These are phyloP conservation scores for Fusarium protoensiforme DNA, from an alignment of 2,329 filamentous ascomycete genomes.

Conservation along the genomic window DNA sequence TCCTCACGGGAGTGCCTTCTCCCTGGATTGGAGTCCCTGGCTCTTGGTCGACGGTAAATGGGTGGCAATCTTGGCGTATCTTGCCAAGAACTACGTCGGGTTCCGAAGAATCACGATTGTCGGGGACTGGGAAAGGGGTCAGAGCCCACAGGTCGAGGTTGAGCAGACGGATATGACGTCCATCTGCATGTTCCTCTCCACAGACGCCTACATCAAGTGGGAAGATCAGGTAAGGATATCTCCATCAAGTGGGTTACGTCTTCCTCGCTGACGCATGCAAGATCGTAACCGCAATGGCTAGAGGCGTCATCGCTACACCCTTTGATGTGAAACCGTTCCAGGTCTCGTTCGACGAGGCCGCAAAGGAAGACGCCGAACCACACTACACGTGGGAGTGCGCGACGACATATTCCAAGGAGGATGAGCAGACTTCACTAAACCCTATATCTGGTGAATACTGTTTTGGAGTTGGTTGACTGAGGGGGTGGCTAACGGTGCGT, in stretches of 20 bases:
- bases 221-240: slow-evolving; percentile 59
- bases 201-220: slow-evolving; percentile 67
- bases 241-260: fast-evolving
- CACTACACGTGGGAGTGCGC: slow-evolving; percentile 59
- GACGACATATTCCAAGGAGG: slow-evolving; percentile 56
- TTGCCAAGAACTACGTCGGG: slow-evolving; percentile 63
- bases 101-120: slow-evolving; percentile 62
- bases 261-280: slow-evolving; percentile 38
- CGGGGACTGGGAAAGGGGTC: slow-evolving; percentile 47
- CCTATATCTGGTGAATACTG: slow-evolving; percentile 30
- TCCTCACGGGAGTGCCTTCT: slow-evolving; percentile 61
- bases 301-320: slow-evolving; percentile 66
- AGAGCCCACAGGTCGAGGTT: slow-evolving; percentile 52
- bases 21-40: slow-evolving; percentile 68
- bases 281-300: slow-evolving; percentile 59
- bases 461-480: not conserved
- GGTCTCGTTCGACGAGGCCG: slow-evolving; percentile 51
- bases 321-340: slow-evolving; percentile 63
- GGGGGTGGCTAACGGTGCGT: not conserved
- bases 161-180: slow-evolving; percentile 56
- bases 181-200: slow-evolving; percentile 61
- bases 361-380: slow-evolving; percentile 33
- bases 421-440: slow-evolving; percentile 48
- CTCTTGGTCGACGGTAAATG: slow-evolving; percentile 46
- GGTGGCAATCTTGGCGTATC: slow-evolving; percentile 61